Conservation (phyloP, 805 yeast species). For the Hyphopichia homilentoma region DNA sequence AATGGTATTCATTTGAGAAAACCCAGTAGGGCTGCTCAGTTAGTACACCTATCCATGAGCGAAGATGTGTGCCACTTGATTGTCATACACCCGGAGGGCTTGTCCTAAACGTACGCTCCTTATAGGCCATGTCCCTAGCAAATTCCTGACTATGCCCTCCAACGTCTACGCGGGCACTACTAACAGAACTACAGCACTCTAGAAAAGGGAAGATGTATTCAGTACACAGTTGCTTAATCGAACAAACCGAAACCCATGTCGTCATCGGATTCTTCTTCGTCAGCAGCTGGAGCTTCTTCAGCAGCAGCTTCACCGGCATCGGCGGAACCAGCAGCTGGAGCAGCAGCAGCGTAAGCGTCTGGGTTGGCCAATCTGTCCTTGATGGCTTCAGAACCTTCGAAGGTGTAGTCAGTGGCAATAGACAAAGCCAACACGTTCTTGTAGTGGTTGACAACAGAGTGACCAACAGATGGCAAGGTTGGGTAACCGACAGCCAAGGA, state of each 20-base stretch:
- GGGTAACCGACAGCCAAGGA: constrained; percentile 99
- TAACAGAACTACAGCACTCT: too few species aligned
- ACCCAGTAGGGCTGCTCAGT: too few species aligned
- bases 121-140: too few species aligned
- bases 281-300: constrained; percentile 72
- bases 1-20: too few species aligned
- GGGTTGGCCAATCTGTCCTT: constrained; percentile 99
- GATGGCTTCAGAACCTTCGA: constrained; percentile 98
- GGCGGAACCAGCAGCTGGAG: constrained; percentile 92
- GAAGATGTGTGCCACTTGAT: too few species aligned
- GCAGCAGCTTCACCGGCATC: constrained; percentile 61
- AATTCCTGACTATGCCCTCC: too few species aligned
- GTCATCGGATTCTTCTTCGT: constrained; percentile 66
- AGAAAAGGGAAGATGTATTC: too few species aligned
- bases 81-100: too few species aligned
- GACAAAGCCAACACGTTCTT: constrained; percentile 98
- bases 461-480: constrained; percentile 98
- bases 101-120: too few species aligned
- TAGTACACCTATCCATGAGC: too few species aligned
- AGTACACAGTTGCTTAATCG: constrained; percentile 76
- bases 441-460: constrained; percentile 98
- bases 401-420: constrained; percentile 97
- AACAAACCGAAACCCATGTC: constrained; percentile 99
- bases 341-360: constrained; percentile 99
- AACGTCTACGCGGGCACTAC: too few species aligned